A percentile compares a stretch with the other conserved stretches of the same genome.
These are phyloP conservation scores for Pharus latifolius DNA, from an alignment of 176 grass and related monocot species.

Conservation along the genomic window DNA sequence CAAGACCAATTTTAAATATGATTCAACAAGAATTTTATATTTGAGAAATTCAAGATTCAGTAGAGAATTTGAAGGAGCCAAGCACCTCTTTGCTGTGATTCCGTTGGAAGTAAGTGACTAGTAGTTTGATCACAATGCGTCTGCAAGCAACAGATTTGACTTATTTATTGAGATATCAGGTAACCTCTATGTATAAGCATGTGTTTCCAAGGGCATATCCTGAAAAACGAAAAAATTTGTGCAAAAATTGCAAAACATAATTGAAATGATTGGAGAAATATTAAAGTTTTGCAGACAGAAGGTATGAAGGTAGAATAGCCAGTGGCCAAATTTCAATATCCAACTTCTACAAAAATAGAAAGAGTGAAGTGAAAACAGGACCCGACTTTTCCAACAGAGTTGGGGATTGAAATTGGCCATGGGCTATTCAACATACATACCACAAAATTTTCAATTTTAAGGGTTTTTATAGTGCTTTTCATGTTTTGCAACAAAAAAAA, in stretches of 20 bases:
- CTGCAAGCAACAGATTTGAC: constrained; percentile 42
- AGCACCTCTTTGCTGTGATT: constrained; percentile 95
- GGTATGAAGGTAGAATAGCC: not conserved
- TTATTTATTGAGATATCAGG: not conserved
- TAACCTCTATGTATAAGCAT: not conserved
- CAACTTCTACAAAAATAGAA: not conserved
- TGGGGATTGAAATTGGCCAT: not conserved
- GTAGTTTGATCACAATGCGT: constrained; percentile 83
- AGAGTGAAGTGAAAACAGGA: not conserved
- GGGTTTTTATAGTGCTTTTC: not conserved
- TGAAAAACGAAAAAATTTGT: not conserved
- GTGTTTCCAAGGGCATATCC: not conserved
- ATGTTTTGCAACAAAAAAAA: not conserved
- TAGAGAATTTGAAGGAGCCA: not conserved
- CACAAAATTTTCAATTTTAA: not conserved
- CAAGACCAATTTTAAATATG: not conserved
- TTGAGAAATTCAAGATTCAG: not conserved
- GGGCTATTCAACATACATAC: not conserved
- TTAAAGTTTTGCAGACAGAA: not conserved
- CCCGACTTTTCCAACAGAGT: not conserved
- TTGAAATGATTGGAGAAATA: not conserved
- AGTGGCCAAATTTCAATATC: not conserved
- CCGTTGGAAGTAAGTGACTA: constrained; percentile 88
- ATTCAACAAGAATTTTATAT: not conserved
- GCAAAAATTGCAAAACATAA: not conserved